Percentiles rank a stretch among this genome's conserved stretches.
Conservation (phyloP, 108 stramenopile species). For the Skeletonema grethae region DNA sequence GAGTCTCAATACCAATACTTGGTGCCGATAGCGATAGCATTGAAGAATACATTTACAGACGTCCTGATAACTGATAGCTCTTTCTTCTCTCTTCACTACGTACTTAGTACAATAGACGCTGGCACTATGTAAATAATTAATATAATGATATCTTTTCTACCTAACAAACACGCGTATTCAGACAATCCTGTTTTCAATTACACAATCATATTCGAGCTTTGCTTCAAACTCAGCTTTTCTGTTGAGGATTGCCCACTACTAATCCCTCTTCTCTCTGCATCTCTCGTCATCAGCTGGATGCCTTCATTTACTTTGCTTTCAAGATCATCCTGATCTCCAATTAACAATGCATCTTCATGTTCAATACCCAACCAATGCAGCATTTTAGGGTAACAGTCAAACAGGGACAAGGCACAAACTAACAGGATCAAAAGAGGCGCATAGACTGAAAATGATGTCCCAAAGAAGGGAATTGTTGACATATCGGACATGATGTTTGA, state of each 20-base stretch:
- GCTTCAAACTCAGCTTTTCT: slow-evolving; percentile 19
- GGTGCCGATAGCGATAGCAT: too few relatives aligned
- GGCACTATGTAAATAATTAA: too few relatives aligned
- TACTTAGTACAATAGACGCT: too few relatives aligned
- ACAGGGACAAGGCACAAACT: slow-evolving; percentile 54
- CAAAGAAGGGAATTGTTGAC: slow-evolving; percentile 65
- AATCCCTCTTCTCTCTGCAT: slow-evolving; percentile 27
- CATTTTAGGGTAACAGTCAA: slow-evolving; percentile 54
- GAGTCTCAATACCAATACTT: too few relatives aligned
- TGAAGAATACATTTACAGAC: too few relatives aligned
- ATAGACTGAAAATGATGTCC: slow-evolving; percentile 61
- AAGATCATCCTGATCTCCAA: slow-evolving; percentile 51
- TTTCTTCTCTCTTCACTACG: too few relatives aligned
- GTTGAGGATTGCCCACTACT: background rate
- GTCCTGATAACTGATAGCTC: too few relatives aligned
- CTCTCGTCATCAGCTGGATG: slow-evolving; percentile 51
- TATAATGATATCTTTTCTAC: background rate
- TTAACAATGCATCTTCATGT: slow-evolving; percentile 60
- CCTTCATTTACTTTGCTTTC: slow-evolving; percentile 60
- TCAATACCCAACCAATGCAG: slow-evolving; percentile 55
- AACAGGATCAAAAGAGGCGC: slow-evolving; percentile 58
- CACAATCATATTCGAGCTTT: background rate
- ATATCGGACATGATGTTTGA: slow-evolving; percentile 55
- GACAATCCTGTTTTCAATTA: background rate
- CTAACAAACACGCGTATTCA: background rate